Conservation (phyloP, 1,284 basidiomycete genomes). For the Wallemia mellicola region DNA sequence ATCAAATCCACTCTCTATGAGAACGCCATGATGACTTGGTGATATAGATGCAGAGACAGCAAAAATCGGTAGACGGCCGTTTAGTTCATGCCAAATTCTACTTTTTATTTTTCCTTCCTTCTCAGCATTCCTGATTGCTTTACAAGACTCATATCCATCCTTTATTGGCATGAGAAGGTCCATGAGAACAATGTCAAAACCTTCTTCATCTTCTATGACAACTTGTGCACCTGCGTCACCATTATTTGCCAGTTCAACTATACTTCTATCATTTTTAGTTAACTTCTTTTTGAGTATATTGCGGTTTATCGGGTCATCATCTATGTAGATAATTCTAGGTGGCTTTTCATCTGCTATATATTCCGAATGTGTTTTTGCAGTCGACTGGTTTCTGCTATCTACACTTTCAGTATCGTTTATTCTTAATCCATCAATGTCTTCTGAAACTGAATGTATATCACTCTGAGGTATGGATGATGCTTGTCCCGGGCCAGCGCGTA, state of each 20-base stretch:
- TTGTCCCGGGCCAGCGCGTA: background rate
- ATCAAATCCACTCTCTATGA: background rate
- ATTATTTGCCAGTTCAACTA: constrained; percentile 34
- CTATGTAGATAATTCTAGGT: constrained; percentile 12
- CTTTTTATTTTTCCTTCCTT: constrained; percentile 5
- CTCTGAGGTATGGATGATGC: background rate
- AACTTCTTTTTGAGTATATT: constrained; percentile 40
- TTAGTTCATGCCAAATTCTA: constrained; percentile 24
- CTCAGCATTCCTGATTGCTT: constrained; percentile 35
- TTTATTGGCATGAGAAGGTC: constrained; percentile 48
- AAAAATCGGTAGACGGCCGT: constrained; percentile 46
- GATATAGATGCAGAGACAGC: constrained; percentile 49
- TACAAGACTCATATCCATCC: constrained; percentile 41
- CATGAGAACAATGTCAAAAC: constrained; percentile 51
- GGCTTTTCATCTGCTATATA: no score
- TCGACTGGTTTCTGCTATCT: background rate
- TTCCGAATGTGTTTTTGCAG: no score
- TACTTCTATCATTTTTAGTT: constrained; percentile 31
- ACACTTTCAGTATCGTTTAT: background rate
- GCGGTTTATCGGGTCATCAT: constrained; percentile 28
- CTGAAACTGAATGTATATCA: background rate
- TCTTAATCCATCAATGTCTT: background rate
- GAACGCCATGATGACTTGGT: constrained; percentile 27
- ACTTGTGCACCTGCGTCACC: constrained; percentile 44
- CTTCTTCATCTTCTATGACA: constrained; percentile 25